Evolutionary conservation across 2,329 filamentous ascomycete genomes (phyloP), one percentile per base, ranked within the genome.

Genomic region (Talaromyces pinophilus): DNA sequence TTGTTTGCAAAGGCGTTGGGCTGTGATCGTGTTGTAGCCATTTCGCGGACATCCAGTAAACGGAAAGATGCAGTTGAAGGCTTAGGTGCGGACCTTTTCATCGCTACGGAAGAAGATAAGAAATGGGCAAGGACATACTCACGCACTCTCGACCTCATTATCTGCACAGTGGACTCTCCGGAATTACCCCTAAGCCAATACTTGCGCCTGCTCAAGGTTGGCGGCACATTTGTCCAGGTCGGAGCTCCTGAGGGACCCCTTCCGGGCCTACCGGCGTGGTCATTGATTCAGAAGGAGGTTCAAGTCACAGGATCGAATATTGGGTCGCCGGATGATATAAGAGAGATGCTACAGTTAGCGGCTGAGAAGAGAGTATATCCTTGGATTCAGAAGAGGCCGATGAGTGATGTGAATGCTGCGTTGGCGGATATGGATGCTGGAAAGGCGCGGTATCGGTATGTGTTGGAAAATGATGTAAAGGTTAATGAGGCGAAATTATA

Each of bases 1-100:
- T 81, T 92, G 67, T 92, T 87, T 76, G 88, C 90, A 0, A 87
- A 85, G 70, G 91, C 91, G 0, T 79, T 94, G 1, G 88, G 88
- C 10, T 88, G 88, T 30, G 87, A 91, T 57, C 84, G 85, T 6
- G 82, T 87, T 2, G 81, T 85, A 10, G 86, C 81, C 2, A 87
- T 88, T 67, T 86, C 84, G 10, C 80, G 85, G 1, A 81, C 77
- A 1, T 75, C 74, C 0, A 77, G 76, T 65, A 88, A 88, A 77
- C 79, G 76, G 48, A 73, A 75, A 0, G 85, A 88, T 74, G 84
- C 83, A 0, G 68, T 82, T 59, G 62, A 64, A 35, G 74, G 73
- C 0, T 78, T 88, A 70, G 86, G 86, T 4, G 86, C 85, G 1
- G 82, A 85, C 68, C 72, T 72, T 8, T 87, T 82, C 73, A 86